Conservation (phyloP, 768 basidiomycete genomes). For the Pholiota conissans region DNA sequence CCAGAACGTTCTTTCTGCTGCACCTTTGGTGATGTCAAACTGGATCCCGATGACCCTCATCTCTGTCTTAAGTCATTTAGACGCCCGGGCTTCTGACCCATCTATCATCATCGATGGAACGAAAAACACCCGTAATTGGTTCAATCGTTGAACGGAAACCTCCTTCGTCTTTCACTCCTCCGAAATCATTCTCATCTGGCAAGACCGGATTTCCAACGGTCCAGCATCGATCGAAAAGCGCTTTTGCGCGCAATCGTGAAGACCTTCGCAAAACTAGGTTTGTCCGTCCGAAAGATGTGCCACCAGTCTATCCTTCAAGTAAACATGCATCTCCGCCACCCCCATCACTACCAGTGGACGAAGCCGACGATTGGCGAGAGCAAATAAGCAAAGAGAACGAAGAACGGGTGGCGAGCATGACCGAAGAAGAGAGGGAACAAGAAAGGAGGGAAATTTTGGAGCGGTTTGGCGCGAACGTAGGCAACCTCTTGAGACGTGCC, state of each 20-base stretch:
- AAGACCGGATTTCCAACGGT: conserved; percentile 62
- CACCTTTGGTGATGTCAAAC: background rate
- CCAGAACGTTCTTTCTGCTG: conserved; percentile 16
- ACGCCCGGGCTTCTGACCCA: background rate
- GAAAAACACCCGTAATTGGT: conserved; percentile 33
- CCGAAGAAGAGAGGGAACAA: conserved; percentile 63
- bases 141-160: conserved; percentile 50
- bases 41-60: conserved; percentile 1
- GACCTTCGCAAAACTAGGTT: conserved; percentile 25
- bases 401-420: conserved; percentile 63
- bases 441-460: conserved; percentile 69
- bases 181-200: conserved; percentile 26
- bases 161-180: conserved; percentile 21
- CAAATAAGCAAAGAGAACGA: conserved; percentile 71
- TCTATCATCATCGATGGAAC: conserved; percentile 14
- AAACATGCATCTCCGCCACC: background rate
- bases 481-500: conserved; percentile 59
- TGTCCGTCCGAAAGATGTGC: conserved; percentile 26
- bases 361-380: conserved; percentile 45
- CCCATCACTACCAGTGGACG: background rate
- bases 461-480: conserved; percentile 67
- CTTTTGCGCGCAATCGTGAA: conserved; percentile 54
- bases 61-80: conserved; percentile 1
- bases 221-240: conserved; percentile 65
- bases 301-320: conserved; percentile 20